Conservation (phyloP, 805 yeast species). For the Sugiyamaella valdiviana region DNA sequence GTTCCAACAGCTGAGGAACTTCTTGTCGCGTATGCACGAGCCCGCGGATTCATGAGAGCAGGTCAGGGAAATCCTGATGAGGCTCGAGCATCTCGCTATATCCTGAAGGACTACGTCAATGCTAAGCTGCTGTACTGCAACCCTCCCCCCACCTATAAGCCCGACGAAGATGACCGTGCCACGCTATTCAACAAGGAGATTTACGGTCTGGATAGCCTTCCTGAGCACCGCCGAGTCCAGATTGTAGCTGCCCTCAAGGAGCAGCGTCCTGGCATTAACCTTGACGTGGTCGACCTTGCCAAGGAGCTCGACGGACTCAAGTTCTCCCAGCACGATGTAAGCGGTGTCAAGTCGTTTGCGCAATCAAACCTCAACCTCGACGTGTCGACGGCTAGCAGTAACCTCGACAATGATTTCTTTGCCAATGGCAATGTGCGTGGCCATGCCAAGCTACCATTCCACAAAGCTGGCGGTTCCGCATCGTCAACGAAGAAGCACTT, state of each 20-base stretch:
- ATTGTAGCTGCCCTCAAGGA: slow-evolving; percentile 48
- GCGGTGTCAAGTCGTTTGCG: slow-evolving; percentile 72
- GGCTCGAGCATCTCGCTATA: slow-evolving; percentile 85
- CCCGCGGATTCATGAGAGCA: slow-evolving; percentile 89
- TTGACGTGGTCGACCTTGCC: slow-evolving; percentile 55
- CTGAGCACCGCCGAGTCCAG: slow-evolving; percentile 70
- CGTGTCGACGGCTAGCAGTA: slow-evolving; percentile 61
- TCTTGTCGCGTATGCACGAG: slow-evolving; percentile 86
- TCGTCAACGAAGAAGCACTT: slow-evolving; percentile 51
- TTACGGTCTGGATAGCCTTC: slow-evolving; percentile 57
- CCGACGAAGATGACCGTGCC: slow-evolving; percentile 41
- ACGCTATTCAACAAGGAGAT: slow-evolving; percentile 75
- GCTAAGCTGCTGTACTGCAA: slow-evolving; percentile 80
- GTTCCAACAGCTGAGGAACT: slow-evolving; percentile 82
- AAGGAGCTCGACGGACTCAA: slow-evolving; percentile 65
- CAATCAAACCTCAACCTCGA: slow-evolving; percentile 31
- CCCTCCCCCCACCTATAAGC: slow-evolving; percentile 69
- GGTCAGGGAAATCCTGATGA: slow-evolving; percentile 97
- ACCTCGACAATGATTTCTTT: slow-evolving; percentile 82
- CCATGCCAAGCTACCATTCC: slow-evolving; percentile 66
- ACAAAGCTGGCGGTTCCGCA: slow-evolving; percentile 31
- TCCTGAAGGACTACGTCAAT: slow-evolving; percentile 89
- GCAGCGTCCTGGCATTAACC: slow-evolving; percentile 32
- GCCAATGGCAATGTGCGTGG: slow-evolving; percentile 60
- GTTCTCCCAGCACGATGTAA: slow-evolving; percentile 70